These are phyloP conservation scores for Wolfiporia cocos DNA, from an alignment of 1,284 basidiomycete species.

Conservation along the genomic window DNA sequence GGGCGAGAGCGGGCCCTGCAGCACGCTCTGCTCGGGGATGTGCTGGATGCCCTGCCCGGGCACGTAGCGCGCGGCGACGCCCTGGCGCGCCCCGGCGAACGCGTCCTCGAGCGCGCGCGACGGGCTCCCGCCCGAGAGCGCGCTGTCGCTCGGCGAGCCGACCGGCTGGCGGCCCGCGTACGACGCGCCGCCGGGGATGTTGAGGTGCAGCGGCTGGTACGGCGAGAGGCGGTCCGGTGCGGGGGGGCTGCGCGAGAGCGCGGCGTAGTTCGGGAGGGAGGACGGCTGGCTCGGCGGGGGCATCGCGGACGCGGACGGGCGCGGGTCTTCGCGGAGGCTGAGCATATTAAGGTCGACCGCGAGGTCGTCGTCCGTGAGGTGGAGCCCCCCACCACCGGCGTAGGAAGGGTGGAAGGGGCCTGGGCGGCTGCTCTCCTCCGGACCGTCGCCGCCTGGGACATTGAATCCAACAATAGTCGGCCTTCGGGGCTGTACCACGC, in stretches of 20 bases:
- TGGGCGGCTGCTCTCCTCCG: conserved; percentile 38
- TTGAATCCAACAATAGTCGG: conserved; percentile 65
- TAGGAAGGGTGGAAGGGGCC: conserved; percentile 25
- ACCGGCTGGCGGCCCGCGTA: conserved; percentile 40
- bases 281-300: conserved; percentile 52
- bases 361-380: conserved; percentile 78
- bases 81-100: conserved; percentile 20
- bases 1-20: conserved; percentile 29
- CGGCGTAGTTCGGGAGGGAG: conserved; percentile 65
- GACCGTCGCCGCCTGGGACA: conserved; percentile 42
- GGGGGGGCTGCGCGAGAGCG: conserved; percentile 59
- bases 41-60: conserved; percentile 63
- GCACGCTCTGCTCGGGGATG: conserved; percentile 34
- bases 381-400: conserved; percentile 39
- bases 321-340: conserved; percentile 39
- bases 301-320: conserved; percentile 35
- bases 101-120: conserved; percentile 13
- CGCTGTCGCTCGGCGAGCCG: conserved; percentile 52
- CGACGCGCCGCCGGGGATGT: conserved; percentile 39
- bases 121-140: conserved; percentile 25
- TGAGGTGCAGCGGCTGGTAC: conserved; percentile 53
- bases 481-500: conserved; percentile 71
- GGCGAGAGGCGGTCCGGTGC: conserved; percentile 43
- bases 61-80: conserved; percentile 45
- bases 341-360: conserved; percentile 64